Conservation (phyloP, 257 asterid genomes). For the Solanum tacnaense region DNA sequence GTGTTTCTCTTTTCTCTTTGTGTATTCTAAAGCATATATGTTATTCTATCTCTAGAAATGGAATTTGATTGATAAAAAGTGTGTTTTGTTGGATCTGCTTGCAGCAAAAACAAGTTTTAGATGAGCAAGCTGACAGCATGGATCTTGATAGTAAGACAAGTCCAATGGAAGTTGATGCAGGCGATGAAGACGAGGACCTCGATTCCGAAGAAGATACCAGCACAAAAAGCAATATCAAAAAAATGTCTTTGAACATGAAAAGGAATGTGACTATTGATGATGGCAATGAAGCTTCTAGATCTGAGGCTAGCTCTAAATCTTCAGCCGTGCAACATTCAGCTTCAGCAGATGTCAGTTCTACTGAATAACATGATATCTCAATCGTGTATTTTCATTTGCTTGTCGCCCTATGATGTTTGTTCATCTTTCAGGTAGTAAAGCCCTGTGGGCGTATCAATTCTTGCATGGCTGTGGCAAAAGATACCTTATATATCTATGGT, state of each 20-base stretch:
- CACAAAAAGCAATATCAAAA: slow-evolving; percentile 31
- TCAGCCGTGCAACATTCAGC: slow-evolving; percentile 50
- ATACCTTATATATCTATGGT: slow-evolving; percentile 76
- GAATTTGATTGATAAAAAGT: slow-evolving; percentile 4
- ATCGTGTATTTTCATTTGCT: slow-evolving; percentile 1
- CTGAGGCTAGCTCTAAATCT: slow-evolving; percentile 31
- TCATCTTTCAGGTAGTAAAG: slow-evolving; percentile 60
- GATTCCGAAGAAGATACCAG: slow-evolving; percentile 38
- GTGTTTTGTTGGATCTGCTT: slow-evolving; percentile 1
- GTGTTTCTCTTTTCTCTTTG: background rate
- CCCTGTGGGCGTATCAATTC: slow-evolving; percentile 97
- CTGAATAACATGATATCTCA: background rate
- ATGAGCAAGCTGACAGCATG: slow-evolving; percentile 23
- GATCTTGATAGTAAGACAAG: slow-evolving; percentile 23
- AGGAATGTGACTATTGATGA: slow-evolving; percentile 30
- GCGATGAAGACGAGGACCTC: slow-evolving; percentile 44
- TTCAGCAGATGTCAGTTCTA: slow-evolving; percentile 60
- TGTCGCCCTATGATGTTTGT: slow-evolving; percentile 1
- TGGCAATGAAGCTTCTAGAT: slow-evolving; percentile 21
- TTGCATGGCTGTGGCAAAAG: slow-evolving; percentile 80
- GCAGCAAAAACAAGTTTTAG: slow-evolving; percentile 57
- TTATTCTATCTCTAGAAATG: background rate
- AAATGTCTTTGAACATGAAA: slow-evolving; percentile 43
- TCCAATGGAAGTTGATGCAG: slow-evolving; percentile 18
- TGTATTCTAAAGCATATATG: background rate